These are phyloP conservation scores for Xanthoconium separans DNA, from an alignment of 1,284 basidiomycete genomes.

Conservation along the genomic window DNA sequence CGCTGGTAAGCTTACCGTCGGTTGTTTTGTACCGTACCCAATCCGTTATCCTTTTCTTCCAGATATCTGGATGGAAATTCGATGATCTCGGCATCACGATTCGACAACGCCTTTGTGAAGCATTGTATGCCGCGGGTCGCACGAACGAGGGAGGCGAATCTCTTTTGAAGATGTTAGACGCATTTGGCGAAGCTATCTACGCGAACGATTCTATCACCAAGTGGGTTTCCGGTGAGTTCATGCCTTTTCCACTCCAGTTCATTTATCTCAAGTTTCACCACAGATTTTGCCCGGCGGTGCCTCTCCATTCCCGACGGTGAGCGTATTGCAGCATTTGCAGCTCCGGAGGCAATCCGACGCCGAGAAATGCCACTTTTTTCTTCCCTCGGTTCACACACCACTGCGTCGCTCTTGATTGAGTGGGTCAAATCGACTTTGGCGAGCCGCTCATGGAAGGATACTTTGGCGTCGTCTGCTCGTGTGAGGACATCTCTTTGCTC, in stretches of 20 bases:
- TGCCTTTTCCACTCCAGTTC: not conserved
- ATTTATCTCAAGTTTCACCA: not conserved
- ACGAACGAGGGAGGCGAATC: not conserved
- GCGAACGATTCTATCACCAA: not conserved
- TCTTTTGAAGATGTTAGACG: not conserved
- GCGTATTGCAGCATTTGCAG: not conserved
- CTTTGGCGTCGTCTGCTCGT: no score
- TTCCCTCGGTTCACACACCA: not conserved
- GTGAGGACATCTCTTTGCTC: not conserved
- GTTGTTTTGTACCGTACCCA: no score
- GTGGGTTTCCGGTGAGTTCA: not conserved
- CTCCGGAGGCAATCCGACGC: not conserved
- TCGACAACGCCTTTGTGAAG: not conserved
- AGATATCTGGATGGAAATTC: conserved; percentile 7
- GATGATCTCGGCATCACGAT: not conserved
- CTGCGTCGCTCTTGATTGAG: no score
- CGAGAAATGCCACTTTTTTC: no score
- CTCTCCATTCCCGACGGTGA: not conserved
- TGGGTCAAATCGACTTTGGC: no score
- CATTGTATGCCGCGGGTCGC: not conserved
- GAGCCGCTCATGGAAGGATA: no score
- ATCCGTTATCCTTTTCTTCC: not conserved
- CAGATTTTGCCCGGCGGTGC: not conserved
- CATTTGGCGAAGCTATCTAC: not conserved
- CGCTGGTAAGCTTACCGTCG: not conserved